Conservation (phyloP, 306 rosid genomes). For the Amphicarpaea edgeworthii region DNA sequence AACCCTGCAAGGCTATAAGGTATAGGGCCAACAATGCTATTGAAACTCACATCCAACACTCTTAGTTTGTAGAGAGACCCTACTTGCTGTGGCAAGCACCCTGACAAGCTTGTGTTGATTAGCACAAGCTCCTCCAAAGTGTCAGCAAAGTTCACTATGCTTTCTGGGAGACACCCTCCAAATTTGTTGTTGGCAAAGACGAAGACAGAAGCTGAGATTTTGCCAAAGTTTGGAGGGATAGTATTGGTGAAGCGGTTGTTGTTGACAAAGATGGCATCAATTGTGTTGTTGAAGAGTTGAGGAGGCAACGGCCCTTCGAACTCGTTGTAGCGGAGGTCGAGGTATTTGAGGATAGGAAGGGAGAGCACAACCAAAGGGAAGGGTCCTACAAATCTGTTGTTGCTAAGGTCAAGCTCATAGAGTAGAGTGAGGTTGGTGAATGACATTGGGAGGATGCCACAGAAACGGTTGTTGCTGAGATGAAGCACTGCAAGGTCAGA, state of each 20-base stretch:
- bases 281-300: slow-evolving; percentile 62
- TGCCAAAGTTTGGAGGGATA: slow-evolving; percentile 58
- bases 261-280: slow-evolving; percentile 81
- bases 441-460: slow-evolving; percentile 76
- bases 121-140: slow-evolving; percentile 79
- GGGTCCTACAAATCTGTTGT: slow-evolving; percentile 88
- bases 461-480: slow-evolving; percentile 83
- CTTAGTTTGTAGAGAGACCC: slow-evolving; percentile 85
- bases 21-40: slow-evolving; percentile 72
- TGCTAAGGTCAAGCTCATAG: slow-evolving; percentile 83
- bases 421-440: slow-evolving; percentile 69
- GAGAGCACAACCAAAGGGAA: slow-evolving; percentile 77
- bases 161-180: slow-evolving; percentile 76
- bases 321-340: slow-evolving; percentile 83
- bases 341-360: slow-evolving; percentile 62
- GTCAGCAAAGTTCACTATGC: slow-evolving; percentile 64
- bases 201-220: slow-evolving; percentile 65
- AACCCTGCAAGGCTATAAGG: slow-evolving; percentile 88
- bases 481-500: slow-evolving; percentile 79
- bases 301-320: slow-evolving; percentile 89
- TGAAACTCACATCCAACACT: slow-evolving; percentile 81
- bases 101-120: slow-evolving; percentile 73
- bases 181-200: slow-evolving; percentile 89
- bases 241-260: slow-evolving; percentile 71
- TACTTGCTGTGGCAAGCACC: slow-evolving; percentile 85